A percentile compares a stretch with the other conserved stretches of the same genome.
Evolutionary conservation across 768 basidiomycete genomes (phyloP).

Genomic region (Xerocomellus chrysenteron): DNA sequence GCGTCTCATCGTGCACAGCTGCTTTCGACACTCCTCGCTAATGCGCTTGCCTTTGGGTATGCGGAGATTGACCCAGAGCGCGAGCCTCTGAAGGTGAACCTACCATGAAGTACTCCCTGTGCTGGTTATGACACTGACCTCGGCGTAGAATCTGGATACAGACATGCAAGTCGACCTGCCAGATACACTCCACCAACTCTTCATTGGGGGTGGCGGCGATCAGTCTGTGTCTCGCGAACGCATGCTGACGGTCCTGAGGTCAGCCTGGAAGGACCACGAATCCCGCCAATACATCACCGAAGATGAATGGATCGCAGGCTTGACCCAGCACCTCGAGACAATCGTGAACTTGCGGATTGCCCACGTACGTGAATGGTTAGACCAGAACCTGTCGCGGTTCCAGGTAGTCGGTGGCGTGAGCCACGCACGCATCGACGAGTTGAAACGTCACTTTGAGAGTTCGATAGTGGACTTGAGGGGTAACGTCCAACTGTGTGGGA

Average conservation of each 20-base stretch:
- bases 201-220: constrained; percentile 22
- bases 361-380: constrained; percentile 53
- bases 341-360: constrained; percentile 44
- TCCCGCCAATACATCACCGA: constrained; percentile 22
- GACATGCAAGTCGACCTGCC: constrained; percentile 38
- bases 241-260: constrained; percentile 14
- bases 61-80: constrained; percentile 44
- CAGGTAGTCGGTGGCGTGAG: constrained; percentile 18
- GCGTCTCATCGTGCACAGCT: constrained; percentile 47
- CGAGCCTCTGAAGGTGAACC: constrained; percentile 50
- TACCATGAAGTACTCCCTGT: background rate
- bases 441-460: constrained; percentile 45
- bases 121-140: background rate
- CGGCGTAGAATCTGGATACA: constrained; percentile 50
- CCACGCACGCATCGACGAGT: constrained; percentile 44
- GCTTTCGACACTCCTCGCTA: constrained; percentile 41
- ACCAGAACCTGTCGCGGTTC: constrained; percentile 49
- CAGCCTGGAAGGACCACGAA: constrained; percentile 14
- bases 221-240: constrained; percentile 19
- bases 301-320: constrained; percentile 39
- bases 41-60: constrained; percentile 49
- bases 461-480: constrained; percentile 45
- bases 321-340: constrained; percentile 39
- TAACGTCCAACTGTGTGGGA: constrained; percentile 48
- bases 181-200: constrained; percentile 41